Evolutionary conservation across 176 grass and related monocot species (phyloP).

Genomic region (Oryza brachyantha): DNA sequence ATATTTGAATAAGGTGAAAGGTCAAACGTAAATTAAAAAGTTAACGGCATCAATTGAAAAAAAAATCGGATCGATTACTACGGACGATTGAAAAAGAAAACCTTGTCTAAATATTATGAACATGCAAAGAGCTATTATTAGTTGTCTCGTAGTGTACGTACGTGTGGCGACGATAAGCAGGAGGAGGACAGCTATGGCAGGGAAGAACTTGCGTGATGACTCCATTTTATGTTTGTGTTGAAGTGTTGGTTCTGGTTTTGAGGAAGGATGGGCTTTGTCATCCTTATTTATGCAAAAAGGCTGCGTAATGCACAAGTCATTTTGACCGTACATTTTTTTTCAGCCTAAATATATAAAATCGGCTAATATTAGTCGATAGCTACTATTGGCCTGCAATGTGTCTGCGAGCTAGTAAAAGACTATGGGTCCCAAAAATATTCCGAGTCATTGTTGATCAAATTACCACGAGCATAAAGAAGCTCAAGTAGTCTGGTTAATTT

Average conservation of each 20-base stretch:
- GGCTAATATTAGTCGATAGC: neutral
- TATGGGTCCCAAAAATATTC: neutral
- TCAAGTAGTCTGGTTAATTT: no score
- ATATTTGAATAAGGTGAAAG: no score
- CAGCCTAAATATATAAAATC: neutral
- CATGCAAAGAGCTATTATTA: no score
- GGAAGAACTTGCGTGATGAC: constrained; percentile 1
- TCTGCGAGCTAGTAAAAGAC: no score
- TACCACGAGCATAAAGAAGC: no score
- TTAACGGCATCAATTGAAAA: no score
- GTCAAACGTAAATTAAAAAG: no score
- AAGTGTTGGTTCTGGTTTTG: neutral
- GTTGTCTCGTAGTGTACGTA: neutral
- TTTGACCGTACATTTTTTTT: neutral
- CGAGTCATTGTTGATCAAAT: neutral
- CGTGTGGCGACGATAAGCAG: neutral
- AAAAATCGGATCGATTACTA: no score
- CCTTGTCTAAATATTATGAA: no score
- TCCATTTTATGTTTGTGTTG: neutral
- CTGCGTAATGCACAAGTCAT: neutral
- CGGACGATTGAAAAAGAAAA: no score
- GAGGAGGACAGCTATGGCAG: neutral
- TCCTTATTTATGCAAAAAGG: neutral
- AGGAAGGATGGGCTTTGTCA: neutral
- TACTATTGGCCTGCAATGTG: neutral